Evolutionary conservation across 805 yeast genomes (phyloP), one percentile per base, ranked within the genome.

Genomic region (Kurtzmaniella cleridarum): DNA sequence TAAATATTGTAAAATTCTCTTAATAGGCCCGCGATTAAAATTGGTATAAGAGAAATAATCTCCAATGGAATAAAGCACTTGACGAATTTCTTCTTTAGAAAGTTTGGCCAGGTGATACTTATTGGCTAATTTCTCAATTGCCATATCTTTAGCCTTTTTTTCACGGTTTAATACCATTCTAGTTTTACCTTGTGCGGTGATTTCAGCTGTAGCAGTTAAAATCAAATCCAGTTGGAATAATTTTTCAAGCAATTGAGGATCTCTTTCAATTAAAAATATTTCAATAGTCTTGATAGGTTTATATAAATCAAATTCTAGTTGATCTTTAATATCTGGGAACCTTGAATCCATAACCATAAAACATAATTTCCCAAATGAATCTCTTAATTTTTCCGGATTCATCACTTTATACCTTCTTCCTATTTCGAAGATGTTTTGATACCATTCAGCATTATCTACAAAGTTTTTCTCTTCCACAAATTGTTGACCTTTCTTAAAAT

Each of bases 311-410:
- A 84, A 85, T 44, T 81, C 91, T 81, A 84, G 74, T 37, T 78
- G 79, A 12, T 74, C 77, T 46, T 73, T 75, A 42, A 84, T 75
- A 48, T 84, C 88, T 0, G 88, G 84, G 23, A 82, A 59, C 34
- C 85, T 64, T 2, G 93, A 84, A 58, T 84, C 95, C 93, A 85
- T 84, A 28, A 84, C 79, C 84, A 84, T 85, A 57, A 84, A 84
- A 62, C 85, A 81, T 41, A 85, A 63, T 51, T 84, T 84, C 34
- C 95, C 95, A 56, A 79, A 85, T 3, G 79, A 79, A 50, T 81
- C 85, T 44, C 89, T 71, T 85, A 85, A 80, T 49, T 78, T 72
- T 48, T 84, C 89, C 0, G 95, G 95, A 51, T 84, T 84, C 89
- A 84, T 81, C 49, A 85, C 79, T 54, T 84, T 84, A 62, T 84